Evolutionary conservation across 768 basidiomycete species (phyloP).

Genomic region (Leccinum incarnatum): DNA sequence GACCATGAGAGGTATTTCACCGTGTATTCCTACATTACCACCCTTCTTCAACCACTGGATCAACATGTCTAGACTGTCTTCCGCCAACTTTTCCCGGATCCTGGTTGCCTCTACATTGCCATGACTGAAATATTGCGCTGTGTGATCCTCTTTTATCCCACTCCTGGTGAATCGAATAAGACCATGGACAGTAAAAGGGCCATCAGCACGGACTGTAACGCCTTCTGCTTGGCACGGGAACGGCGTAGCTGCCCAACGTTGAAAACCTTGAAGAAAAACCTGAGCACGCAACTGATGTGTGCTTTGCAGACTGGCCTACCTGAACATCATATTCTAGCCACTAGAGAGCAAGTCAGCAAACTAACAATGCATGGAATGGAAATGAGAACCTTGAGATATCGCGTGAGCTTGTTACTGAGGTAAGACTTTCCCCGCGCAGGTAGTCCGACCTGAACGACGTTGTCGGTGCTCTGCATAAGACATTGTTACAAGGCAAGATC

Average conservation of each 20-base stretch:
- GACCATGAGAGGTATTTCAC: slow-evolving; percentile 39
- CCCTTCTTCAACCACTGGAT: slow-evolving; percentile 94
- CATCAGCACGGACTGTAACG: slow-evolving; percentile 53
- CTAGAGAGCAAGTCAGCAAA: slow-evolving; percentile 40
- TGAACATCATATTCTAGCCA: slow-evolving; percentile 99
- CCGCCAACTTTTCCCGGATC: slow-evolving; percentile 77
- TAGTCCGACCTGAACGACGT: slow-evolving; percentile 70
- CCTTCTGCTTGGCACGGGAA: slow-evolving; percentile 77
- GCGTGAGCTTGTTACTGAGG: slow-evolving; percentile 95
- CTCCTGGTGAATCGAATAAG: slow-evolving; percentile 43
- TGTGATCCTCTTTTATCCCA: slow-evolving; percentile 89
- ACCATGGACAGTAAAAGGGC: background rate
- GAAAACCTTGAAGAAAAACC: slow-evolving; percentile 65
- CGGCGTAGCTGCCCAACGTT: slow-evolving; percentile 95
- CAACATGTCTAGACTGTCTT: slow-evolving; percentile 91
- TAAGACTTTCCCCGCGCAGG: slow-evolving; percentile 99
- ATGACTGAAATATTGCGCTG: slow-evolving; percentile 86
- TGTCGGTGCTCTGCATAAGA: background rate
- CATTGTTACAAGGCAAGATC: background rate
- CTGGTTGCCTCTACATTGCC: slow-evolving; percentile 74
- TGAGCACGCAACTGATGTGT: background rate
- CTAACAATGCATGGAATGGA: slow-evolving; percentile 1
- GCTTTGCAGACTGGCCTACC: slow-evolving; percentile 37
- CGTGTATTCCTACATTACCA: slow-evolving; percentile 97
- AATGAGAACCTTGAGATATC: slow-evolving; percentile 80